Percentiles rank a stretch among this genome's conserved stretches.
These are phyloP conservation scores for Globisporangium camurandrum DNA, from an alignment of 352 stramenopile genomes.

Conservation along the genomic window DNA sequence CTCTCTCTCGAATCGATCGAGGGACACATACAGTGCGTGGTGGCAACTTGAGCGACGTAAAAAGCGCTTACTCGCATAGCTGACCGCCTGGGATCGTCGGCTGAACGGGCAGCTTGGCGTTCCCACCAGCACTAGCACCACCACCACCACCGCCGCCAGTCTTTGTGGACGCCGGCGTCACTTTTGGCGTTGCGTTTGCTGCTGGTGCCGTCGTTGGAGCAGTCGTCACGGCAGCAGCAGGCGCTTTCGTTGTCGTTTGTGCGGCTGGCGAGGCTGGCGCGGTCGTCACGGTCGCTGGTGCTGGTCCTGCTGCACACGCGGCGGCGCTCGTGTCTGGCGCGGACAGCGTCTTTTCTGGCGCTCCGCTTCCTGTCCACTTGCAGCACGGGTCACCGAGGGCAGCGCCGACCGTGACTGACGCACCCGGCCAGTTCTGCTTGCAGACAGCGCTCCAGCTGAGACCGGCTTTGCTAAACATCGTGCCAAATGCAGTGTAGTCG, in stretches of 20 bases:
- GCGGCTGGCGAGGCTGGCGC: constrained; percentile 7
- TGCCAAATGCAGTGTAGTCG: constrained; percentile 41
- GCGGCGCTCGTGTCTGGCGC: constrained; percentile 25
- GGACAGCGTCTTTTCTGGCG: constrained; percentile 25
- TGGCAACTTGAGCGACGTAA: too few species aligned
- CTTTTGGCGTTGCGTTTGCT: constrained; percentile 6
- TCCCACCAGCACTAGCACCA: too few species aligned
- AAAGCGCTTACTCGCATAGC: constrained; percentile 15
- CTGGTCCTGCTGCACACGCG: constrained; percentile 21
- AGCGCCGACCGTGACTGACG: constrained; percentile 28
- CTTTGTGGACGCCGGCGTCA: constrained; percentile 9
- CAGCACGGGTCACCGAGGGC: constrained; percentile 51
- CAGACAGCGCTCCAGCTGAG: constrained; percentile 32
- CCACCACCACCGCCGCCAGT: too few species aligned
- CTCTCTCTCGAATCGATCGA: too few species aligned
- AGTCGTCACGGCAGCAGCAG: constrained; percentile 2
- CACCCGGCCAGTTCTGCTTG: constrained; percentile 29
- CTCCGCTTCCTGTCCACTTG: constrained; percentile 30
- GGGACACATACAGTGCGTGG: too few species aligned
- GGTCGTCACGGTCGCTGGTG: constrained; percentile 12
- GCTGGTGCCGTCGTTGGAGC: constrained; percentile 11
- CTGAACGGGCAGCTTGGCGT: neutral
- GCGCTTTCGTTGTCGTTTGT: constrained; percentile 10
- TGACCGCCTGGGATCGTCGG: constrained; percentile 7
- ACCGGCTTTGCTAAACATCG: constrained; percentile 27